A percentile compares a stretch with the other conserved stretches of the same genome.
phyloP scores from a whole-genome alignment of 2,329 filamentous ascomycete genomes.

The Chalaropsis ovoidea region DNA sequence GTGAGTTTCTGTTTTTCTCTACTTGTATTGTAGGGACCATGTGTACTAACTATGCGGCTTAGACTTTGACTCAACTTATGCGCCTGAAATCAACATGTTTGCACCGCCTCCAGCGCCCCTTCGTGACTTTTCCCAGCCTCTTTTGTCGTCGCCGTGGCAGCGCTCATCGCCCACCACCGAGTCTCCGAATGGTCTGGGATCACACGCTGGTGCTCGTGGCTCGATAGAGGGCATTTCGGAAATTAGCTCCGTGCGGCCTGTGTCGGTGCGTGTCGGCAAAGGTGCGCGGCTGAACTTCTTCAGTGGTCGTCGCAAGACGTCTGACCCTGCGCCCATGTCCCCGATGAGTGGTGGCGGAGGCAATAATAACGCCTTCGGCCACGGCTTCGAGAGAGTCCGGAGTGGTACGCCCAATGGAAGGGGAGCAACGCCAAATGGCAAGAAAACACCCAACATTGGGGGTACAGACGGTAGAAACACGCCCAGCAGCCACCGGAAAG shows the following conservation, averaged over 20 bases:
- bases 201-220: not conserved
- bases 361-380: constrained; percentile 15
- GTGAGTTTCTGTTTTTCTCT: constrained; percentile 42
- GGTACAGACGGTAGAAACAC: constrained; percentile 2
- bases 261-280: constrained; percentile 31
- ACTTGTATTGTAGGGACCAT: not conserved
- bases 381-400: constrained; percentile 20
- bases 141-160: constrained; percentile 27
- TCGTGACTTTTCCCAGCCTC: constrained; percentile 42
- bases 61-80: constrained; percentile 55
- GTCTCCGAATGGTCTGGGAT: not conserved
- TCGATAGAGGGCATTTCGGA: constrained; percentile 18
- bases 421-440: constrained; percentile 17
- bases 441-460: constrained; percentile 9
- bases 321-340: constrained; percentile 17
- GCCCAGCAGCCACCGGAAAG: not conserved
- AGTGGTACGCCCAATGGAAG: constrained; percentile 19
- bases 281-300: constrained; percentile 49
- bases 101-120: constrained; percentile 41
- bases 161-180: constrained; percentile 23
- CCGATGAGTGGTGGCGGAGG: constrained; percentile 13
- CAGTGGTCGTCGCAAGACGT: constrained; percentile 41
- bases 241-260: constrained; percentile 22
- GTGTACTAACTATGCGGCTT: constrained; percentile 26
- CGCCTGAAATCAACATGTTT: constrained; percentile 55